Percentiles rank a stretch among this genome's conserved stretches.
Conservation (phyloP, 495 filamentous ascomycete genomes). For the Penicillium pulvis region DNA sequence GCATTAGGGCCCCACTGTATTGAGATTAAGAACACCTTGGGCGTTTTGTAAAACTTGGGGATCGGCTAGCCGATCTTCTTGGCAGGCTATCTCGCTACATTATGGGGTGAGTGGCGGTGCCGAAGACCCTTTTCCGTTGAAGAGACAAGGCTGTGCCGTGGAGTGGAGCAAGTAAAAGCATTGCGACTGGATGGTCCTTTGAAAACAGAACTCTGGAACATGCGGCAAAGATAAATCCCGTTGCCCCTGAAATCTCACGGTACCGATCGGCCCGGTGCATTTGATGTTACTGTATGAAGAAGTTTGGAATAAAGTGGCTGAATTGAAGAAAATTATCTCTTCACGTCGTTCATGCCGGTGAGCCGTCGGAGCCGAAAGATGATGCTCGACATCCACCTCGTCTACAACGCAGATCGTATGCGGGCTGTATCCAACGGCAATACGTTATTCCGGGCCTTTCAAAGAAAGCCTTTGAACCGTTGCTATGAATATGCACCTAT, state of each 20-base stretch:
- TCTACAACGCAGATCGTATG: too few species aligned
- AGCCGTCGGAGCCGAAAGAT: too few species aligned
- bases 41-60: neutral
- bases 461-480: neutral
- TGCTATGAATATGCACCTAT: too few species aligned
- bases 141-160: neutral
- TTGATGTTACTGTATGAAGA: neutral
- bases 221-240: slow-evolving; percentile 1
- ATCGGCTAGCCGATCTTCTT: neutral
- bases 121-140: neutral
- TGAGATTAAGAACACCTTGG: neutral
- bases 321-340: neutral
- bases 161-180: neutral
- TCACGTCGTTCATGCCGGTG: too few species aligned
- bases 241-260: neutral
- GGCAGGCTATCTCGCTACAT: neutral
- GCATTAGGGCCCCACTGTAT: neutral
- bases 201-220: neutral
- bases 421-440: too few species aligned
- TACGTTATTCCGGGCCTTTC: neutral
- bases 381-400: too few species aligned
- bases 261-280: neutral
- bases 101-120: neutral
- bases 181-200: neutral
- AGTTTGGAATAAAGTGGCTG: neutral